Percentiles rank a stretch among this genome's conserved stretches.
Conservation (phyloP, 805 yeast species). For the Sugiyamaella valdiviana region DNA sequence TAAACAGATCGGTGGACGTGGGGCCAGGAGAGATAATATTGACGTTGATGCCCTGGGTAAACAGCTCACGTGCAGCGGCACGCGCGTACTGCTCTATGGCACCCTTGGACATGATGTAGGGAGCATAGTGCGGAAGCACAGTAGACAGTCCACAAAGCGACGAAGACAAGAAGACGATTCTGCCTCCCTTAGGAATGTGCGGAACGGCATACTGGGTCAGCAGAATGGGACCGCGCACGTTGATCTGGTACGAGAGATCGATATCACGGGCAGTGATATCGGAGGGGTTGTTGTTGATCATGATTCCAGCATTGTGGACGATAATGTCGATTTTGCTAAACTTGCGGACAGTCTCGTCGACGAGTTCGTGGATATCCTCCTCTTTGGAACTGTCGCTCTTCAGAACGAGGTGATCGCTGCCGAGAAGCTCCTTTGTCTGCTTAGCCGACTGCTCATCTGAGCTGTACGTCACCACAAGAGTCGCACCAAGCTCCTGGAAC, state of each 20-base stretch:
- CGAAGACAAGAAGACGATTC: conserved; percentile 17
- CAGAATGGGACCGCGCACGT: conserved; percentile 17
- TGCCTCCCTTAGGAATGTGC: conserved; percentile 14
- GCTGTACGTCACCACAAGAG: conserved; percentile 30
- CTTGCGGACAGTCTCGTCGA: conserved; percentile 7
- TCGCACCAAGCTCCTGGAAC: conserved; percentile 41
- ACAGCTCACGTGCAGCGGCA: conserved; percentile 16
- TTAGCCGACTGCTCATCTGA: conserved; percentile 11
- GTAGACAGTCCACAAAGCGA: conserved; percentile 9
- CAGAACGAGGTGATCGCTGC: conserved; percentile 7
- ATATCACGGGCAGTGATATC: conserved; percentile 13
- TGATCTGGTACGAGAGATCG: conserved; percentile 11
- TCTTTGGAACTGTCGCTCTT: conserved; percentile 14
- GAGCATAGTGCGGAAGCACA: conserved; percentile 9
- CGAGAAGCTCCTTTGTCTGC: conserved; percentile 7
- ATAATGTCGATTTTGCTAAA: conserved; percentile 27
- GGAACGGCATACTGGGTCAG: conserved; percentile 15
- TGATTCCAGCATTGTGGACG: conserved; percentile 34
- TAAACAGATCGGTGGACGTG: conserved; percentile 13
- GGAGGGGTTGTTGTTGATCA: conserved; percentile 5
- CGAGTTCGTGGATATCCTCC: conserved; percentile 6
- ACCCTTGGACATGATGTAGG: conserved; percentile 17
- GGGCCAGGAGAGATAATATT: conserved; percentile 19
- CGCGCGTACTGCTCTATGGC: conserved; percentile 19
- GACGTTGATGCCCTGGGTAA: conserved; percentile 15